Base-by-base conservation (phyloP, 371 early-diverging fungal genomes). In the Vairimorpha necatrix region DNA sequence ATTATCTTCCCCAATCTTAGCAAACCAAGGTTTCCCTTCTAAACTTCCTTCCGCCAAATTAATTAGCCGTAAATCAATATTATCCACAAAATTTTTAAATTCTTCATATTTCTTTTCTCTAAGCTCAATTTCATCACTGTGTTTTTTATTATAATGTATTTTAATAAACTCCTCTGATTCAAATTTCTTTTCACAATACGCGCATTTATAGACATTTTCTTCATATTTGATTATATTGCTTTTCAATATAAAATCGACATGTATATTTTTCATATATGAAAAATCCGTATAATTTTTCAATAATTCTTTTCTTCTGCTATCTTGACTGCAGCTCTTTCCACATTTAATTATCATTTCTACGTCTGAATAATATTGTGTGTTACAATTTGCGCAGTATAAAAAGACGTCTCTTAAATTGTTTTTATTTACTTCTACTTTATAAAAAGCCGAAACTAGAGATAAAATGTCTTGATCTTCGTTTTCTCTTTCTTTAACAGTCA, bases 121-220 rank as follows among this genome's bases (percentile, higher is more conserved):
- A 13, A 32, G 13, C 42, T 36, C 60, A 28, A 70, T 30, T 39
- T 70, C 71, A 42, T 60, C 46, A 22, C 24, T 33, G 20, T 70
- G 71, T 39, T 60, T 70, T 22, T 70, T 70, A 38, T 70, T 34
- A 30, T 60, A 70, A 20, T 70, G 71, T 32, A 60, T 42, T 14
- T 60, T 42, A 39, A 70, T 70, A 38, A 70, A 70, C 13, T 38
- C 53, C 2, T 38, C 71, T 14, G 46, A 42, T 60, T 70, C 58
- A 60, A 70, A 70, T 70, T 28, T 26, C 39, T 70, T 70, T 24
- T 60, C 71, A 24, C 71, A 70, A 46, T 39, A 70, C 18, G 46
- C 71, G 22, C 71, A 70, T 32, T 70, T 56, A 46, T 70, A 70
- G 6, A 60, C 42, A 38, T 30, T 58, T 70, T 70, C 71, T 20